Percentiles rank a stretch among this genome's conserved stretches.
Conservation (phyloP, 1,284 basidiomycete genomes). For the Ceraceosorus guamensis region DNA sequence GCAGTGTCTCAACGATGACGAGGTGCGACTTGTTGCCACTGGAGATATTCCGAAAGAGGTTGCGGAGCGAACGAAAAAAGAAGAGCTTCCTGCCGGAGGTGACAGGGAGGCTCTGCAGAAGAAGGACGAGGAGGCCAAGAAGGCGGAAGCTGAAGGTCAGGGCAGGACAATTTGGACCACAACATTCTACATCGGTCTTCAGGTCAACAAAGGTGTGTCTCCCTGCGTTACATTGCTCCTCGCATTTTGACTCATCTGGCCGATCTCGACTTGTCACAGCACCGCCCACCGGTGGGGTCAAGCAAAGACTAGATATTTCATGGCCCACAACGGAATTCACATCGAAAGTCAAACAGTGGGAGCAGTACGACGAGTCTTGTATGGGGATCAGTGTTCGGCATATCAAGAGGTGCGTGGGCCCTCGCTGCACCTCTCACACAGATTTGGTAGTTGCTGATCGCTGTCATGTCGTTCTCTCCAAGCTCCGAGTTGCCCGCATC, state of each 20-base stretch:
- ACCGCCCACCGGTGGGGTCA: conserved; percentile 24
- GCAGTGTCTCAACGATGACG: conserved; percentile 72
- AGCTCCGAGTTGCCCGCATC: conserved; percentile 62
- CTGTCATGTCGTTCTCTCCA: conserved; percentile 52
- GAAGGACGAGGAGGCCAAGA: conserved; percentile 22
- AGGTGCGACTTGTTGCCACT: conserved; percentile 42
- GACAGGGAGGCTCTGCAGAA: conserved; percentile 29
- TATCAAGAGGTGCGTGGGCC: conserved; percentile 74
- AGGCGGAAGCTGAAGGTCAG: conserved; percentile 42
- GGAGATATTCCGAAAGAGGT: conserved; percentile 42
- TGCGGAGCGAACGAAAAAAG: conserved; percentile 35
- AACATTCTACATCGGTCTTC: conserved; percentile 91
- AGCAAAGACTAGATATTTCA: conserved; percentile 81
- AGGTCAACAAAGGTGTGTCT: conserved; percentile 81
- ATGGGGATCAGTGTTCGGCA: conserved; percentile 94
- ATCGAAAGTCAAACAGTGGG: conserved; percentile 92
- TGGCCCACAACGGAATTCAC: conserved; percentile 94
- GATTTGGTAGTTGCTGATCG: background rate
- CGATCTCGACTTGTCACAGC: no score
- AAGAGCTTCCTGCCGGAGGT: conserved; percentile 30
- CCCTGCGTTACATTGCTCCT: background rate
- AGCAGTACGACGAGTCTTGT: conserved; percentile 79
- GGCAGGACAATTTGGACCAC: conserved; percentile 78
- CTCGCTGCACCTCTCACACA: no score
- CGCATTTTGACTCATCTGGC: background rate